A percentile compares a stretch with the other conserved stretches of the same genome.
phyloP scores from a whole-genome alignment of 768 basidiomycete genomes.

The Boletus subcaerulescens region DNA sequence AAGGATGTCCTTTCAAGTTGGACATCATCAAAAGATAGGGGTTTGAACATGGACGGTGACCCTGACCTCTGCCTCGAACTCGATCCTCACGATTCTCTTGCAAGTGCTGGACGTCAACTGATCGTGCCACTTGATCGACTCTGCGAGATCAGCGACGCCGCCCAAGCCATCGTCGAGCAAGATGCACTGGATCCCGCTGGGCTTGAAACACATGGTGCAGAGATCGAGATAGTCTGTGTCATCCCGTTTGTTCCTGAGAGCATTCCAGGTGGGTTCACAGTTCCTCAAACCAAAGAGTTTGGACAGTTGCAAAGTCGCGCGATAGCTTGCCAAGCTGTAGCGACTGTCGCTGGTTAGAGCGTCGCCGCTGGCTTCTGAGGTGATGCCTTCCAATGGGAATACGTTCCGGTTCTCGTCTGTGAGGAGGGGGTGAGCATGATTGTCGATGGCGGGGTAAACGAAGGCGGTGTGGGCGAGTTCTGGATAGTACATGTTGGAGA shows the following conservation, averaged over 20 bases:
- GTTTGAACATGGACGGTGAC: neutral
- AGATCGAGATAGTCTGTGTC: slow-evolving; percentile 51
- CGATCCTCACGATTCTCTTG: slow-evolving; percentile 66
- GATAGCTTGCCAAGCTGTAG: slow-evolving; percentile 56
- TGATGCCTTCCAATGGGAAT: slow-evolving; percentile 59
- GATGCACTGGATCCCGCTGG: slow-evolving; percentile 61
- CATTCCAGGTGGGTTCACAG: slow-evolving; percentile 50
- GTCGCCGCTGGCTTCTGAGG: slow-evolving; percentile 60
- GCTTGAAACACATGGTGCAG: slow-evolving; percentile 52
- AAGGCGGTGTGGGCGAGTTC: slow-evolving; percentile 19
- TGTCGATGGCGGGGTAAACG: slow-evolving; percentile 63
- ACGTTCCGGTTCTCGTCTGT: slow-evolving; percentile 39
- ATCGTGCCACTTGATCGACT: slow-evolving; percentile 61
- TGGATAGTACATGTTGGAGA: slow-evolving; percentile 5
- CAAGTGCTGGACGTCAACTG: slow-evolving; percentile 49
- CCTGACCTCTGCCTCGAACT: slow-evolving; percentile 66
- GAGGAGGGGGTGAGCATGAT: slow-evolving; percentile 76
- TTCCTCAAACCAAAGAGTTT: slow-evolving; percentile 44
- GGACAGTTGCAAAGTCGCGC: slow-evolving; percentile 55
- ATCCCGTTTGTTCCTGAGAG: slow-evolving; percentile 47
- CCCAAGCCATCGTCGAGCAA: slow-evolving; percentile 74
- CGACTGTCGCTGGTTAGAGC: slow-evolving; percentile 49
- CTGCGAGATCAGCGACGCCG: slow-evolving; percentile 42
- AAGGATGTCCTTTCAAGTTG: slow-evolving; percentile 8
- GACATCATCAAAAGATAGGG: slow-evolving; percentile 1